A percentile compares a stretch with the other conserved stretches of the same genome.
Evolutionary conservation across 2,329 filamentous ascomycete genomes (phyloP).

Genomic region (Aspergillus sclerotialis): DNA sequence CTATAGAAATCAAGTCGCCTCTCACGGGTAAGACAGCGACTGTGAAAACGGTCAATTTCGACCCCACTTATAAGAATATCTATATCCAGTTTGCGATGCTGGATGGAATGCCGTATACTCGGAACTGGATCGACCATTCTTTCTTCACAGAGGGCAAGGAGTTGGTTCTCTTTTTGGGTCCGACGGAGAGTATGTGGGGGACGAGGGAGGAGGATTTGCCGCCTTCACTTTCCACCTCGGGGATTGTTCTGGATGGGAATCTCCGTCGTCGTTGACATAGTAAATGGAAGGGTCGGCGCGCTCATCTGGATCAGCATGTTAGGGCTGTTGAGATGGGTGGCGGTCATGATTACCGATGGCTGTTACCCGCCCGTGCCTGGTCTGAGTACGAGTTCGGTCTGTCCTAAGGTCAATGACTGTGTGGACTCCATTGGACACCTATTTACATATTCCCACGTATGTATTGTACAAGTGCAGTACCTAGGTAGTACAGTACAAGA

Average conservation of each 20-base stretch:
- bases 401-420: no score
- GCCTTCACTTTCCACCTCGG: constrained; percentile 41
- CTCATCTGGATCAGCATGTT: no score
- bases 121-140: constrained; percentile 60
- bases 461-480: no score
- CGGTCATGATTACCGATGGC: no score
- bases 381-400: no score
- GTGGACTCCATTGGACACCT: no score
- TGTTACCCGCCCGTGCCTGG: no score
- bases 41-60: constrained; percentile 54
- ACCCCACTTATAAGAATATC: constrained; percentile 48
- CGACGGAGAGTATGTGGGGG: constrained; percentile 59
- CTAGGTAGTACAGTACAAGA: no score
- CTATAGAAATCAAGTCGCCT: constrained; percentile 52
- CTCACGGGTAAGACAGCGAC: constrained; percentile 54
- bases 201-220: constrained; percentile 54
- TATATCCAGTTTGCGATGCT: constrained; percentile 63
- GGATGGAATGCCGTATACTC: constrained; percentile 53
- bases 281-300: no score
- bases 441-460: no score
- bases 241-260: not conserved
- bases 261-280: no score
- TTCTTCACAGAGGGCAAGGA: constrained; percentile 61
- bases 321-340: no score
- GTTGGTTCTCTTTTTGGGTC: constrained; percentile 56